Conservation (phyloP, 805 yeast genomes). For the Maudiozyma pseudohumilis region DNA sequence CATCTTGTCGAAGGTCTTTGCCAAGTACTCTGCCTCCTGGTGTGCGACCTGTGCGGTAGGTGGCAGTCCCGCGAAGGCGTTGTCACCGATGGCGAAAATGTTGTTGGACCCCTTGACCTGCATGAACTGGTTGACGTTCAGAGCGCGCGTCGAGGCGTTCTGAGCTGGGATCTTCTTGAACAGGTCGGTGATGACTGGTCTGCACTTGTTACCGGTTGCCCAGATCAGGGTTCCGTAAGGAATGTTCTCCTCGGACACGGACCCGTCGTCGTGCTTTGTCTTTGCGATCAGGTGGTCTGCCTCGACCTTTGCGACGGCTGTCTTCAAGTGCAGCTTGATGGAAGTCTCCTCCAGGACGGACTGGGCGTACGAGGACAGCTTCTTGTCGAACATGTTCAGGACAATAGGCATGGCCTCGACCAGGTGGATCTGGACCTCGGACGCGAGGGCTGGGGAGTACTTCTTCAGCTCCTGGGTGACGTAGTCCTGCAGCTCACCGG, state of each 20-base stretch:
- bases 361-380: conserved; percentile 36
- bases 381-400: conserved; percentile 42
- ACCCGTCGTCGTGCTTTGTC: conserved; percentile 63
- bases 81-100: conserved; percentile 87
- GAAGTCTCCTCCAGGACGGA: conserved; percentile 37
- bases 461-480: conserved; percentile 81
- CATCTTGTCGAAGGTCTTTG: conserved; percentile 55
- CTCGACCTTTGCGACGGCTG: conserved; percentile 84
- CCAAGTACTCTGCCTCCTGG: conserved; percentile 82
- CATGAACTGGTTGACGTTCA: conserved; percentile 67
- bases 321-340: conserved; percentile 69
- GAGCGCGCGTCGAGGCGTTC: conserved; percentile 76
- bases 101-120: conserved; percentile 75
- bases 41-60: conserved; percentile 97
- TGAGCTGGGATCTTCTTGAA: conserved; percentile 68
- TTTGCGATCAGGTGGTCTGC: conserved; percentile 60
- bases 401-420: conserved; percentile 90
- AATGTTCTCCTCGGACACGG: conserved; percentile 43
- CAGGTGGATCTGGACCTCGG: conserved; percentile 74
- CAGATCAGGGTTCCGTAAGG: conserved; percentile 92
- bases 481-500: conserved; percentile 93
- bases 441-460: conserved; percentile 80
- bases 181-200: conserved; percentile 60
- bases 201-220: conserved; percentile 94
- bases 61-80: conserved; percentile 79